Evolutionary conservation across 768 basidiomycete species (phyloP), one percentile per base, ranked within the genome.

Genomic region (Suillus clintonianus): DNA sequence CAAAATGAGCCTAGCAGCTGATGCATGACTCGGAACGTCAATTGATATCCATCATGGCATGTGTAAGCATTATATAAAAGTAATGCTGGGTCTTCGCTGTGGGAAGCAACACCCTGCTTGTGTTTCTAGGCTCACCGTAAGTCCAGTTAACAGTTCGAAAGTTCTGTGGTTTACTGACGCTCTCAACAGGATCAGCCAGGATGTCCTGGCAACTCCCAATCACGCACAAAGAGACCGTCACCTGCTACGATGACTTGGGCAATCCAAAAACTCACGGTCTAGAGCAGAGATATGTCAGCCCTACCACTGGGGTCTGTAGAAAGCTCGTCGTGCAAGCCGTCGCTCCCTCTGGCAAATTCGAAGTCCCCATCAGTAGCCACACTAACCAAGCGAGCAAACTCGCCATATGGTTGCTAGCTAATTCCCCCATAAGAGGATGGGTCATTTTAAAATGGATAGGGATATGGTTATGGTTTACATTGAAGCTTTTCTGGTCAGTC

Each of bases 271-370:
- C 8, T 1, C 68, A 69, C 27, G 65, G 58, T 6, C 39, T 5
- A 2, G 65, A 70, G 17, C 68, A 67, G 58, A 57, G 68, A 55
- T 69, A 67, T 17, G 37, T 69, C 30, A 67, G 68, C 39, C 58
- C 68, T n/a, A 57, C 62, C 14, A 69, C 65, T 22, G 68, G 68
- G 8, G 1, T 47, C 24, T 69, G 68, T 27, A 56, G 65, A 36
- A 61, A 34, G 36, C 68, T 69, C 41, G 13, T 47, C 10, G n/a
- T 69, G 3, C 68, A 69, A 53, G 41, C 69, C n/a, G 54, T 64
- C 39, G 34, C 60, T 10, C 67, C 68, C 7, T 13, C 2, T 17
- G 27, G 6, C 0, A 48, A 30, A 5, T 30, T 30, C 2, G 63
- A 70, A 50, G 34, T 51, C 22, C 27, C 32, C 11, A 57, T 70